phyloP scores from a whole-genome alignment of 192 early-diverging fungal genomes.

The Backusella australiensis region DNA sequence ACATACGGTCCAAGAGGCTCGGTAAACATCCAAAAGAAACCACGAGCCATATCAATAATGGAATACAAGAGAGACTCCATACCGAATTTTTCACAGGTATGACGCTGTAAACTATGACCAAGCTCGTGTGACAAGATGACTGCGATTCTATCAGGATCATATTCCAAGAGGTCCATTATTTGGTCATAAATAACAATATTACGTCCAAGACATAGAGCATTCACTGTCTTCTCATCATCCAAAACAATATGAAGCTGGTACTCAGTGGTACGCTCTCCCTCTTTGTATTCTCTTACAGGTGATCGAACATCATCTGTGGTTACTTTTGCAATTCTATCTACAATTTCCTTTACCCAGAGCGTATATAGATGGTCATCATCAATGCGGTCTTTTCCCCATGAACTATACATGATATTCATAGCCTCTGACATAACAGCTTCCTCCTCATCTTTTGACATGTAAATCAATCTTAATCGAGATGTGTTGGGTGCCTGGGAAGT shows the following conservation, averaged over 20 bases:
- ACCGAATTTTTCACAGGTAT: constrained; percentile 53
- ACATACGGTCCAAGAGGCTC: constrained; percentile 36
- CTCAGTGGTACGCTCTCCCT: not conserved
- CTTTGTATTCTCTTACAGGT: constrained; percentile 26
- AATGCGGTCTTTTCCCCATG: constrained; percentile 7
- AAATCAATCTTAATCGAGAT: constrained; percentile 46
- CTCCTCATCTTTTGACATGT: constrained; percentile 49
- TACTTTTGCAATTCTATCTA: constrained; percentile 26
- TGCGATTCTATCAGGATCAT: constrained; percentile 46
- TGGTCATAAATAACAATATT: constrained; percentile 30
- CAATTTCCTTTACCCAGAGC: constrained; percentile 31
- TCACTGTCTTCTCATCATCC: constrained; percentile 25
- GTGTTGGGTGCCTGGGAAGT: constrained; percentile 48
- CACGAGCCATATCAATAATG: constrained; percentile 42
- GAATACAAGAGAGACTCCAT: constrained; percentile 46
- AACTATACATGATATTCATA: constrained; percentile 1
- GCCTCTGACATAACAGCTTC: constrained; percentile 31
- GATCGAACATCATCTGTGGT: constrained; percentile 29
- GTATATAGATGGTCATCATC: constrained; percentile 15
- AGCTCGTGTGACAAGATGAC: constrained; percentile 56
- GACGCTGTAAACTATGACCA: constrained; percentile 51
- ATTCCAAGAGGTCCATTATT: constrained; percentile 32
- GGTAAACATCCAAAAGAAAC: constrained; percentile 38
- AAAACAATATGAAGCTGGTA: constrained; percentile 33
- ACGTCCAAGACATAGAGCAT: constrained; percentile 36